Conservation (phyloP, 768 basidiomycete species). For the Mycena belliarum region DNA sequence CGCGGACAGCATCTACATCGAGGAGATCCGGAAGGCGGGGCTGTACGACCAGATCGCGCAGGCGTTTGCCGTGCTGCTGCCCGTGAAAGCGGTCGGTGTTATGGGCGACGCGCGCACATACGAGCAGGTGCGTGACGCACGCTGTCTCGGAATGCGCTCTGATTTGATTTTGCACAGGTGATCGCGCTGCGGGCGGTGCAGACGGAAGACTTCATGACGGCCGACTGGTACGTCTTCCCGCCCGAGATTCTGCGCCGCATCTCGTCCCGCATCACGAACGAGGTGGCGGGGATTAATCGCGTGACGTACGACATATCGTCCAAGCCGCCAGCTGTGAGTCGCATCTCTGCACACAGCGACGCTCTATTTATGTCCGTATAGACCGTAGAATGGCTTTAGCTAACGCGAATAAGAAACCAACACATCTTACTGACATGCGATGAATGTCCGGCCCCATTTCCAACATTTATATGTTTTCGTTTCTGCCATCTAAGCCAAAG, state of each 20-base stretch:
- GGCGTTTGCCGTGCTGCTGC: constrained; percentile 93
- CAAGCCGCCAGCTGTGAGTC: constrained; percentile 88
- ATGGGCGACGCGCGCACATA: constrained; percentile 97
- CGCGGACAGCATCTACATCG: constrained; percentile 95
- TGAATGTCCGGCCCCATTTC: no score
- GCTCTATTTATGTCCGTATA: not conserved
- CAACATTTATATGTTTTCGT: no score
- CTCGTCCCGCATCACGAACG: constrained; percentile 96
- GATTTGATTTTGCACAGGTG: constrained; percentile 48
- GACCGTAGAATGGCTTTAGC: constrained; percentile 18
- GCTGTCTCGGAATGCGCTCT: no score
- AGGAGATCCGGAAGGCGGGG: constrained; percentile 92
- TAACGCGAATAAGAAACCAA: no score
- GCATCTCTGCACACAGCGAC: not conserved
- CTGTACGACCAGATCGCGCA: constrained; percentile 93
- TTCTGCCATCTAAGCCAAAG: no score
- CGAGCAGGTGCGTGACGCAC: constrained; percentile 90
- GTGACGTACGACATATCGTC: constrained; percentile 96
- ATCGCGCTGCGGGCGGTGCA: constrained; percentile 93
- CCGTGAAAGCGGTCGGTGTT: constrained; percentile 96
- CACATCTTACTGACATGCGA: no score
- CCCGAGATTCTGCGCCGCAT: constrained; percentile 85
- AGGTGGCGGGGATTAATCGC: constrained; percentile 94
- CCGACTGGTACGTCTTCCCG: constrained; percentile 94
- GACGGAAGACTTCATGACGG: constrained; percentile 99